Percentiles rank a stretch among this genome's conserved stretches.
These are phyloP conservation scores for Aspergillus wentii DNA, from an alignment of 495 filamentous ascomycete genomes.

Conservation along the genomic window DNA sequence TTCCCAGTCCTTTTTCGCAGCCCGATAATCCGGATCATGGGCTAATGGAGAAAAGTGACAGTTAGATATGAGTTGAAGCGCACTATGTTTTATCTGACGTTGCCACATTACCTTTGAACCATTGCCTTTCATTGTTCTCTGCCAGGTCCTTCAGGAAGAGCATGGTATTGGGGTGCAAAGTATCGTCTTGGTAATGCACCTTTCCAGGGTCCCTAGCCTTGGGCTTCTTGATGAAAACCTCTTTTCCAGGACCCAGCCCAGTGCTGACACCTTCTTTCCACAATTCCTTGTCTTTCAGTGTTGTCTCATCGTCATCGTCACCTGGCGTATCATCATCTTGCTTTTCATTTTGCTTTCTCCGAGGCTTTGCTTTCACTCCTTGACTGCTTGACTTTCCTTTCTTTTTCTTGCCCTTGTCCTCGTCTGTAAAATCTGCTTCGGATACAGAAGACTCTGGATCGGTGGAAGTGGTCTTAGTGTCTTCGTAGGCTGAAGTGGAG, in stretches of 20 bases:
- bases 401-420: slow-evolving; percentile 24
- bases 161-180: slow-evolving; percentile 76
- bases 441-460: slow-evolving; percentile 13
- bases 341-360: slow-evolving; percentile 7
- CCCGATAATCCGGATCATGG: slow-evolving; percentile 71
- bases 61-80: slow-evolving; percentile 6
- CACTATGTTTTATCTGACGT: slow-evolving; percentile 1
- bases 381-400: slow-evolving; percentile 7
- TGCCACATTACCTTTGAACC: slow-evolving; percentile 66
- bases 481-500: slow-evolving; percentile 12
- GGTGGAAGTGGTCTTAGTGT: slow-evolving; percentile 7
- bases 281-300: slow-evolving; percentile 43
- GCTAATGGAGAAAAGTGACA: slow-evolving; percentile 32
- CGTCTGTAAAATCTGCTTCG: slow-evolving; percentile 19
- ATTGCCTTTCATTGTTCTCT: slow-evolving; percentile 72
- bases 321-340: background rate
- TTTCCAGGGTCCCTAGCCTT: slow-evolving; percentile 63
- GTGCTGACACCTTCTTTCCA: slow-evolving; percentile 55
- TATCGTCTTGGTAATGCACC: slow-evolving; percentile 61
- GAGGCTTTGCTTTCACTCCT: slow-evolving; percentile 11
- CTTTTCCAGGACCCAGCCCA: slow-evolving; percentile 54
- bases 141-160: slow-evolving; percentile 71
- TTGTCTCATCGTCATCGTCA: slow-evolving; percentile 4
- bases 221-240: slow-evolving; percentile 64
- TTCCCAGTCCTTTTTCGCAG: slow-evolving; percentile 72